Evolutionary conservation across 2,329 filamentous ascomycete genomes (phyloP).

Genomic region (Neopestalotiopsis rosae): DNA sequence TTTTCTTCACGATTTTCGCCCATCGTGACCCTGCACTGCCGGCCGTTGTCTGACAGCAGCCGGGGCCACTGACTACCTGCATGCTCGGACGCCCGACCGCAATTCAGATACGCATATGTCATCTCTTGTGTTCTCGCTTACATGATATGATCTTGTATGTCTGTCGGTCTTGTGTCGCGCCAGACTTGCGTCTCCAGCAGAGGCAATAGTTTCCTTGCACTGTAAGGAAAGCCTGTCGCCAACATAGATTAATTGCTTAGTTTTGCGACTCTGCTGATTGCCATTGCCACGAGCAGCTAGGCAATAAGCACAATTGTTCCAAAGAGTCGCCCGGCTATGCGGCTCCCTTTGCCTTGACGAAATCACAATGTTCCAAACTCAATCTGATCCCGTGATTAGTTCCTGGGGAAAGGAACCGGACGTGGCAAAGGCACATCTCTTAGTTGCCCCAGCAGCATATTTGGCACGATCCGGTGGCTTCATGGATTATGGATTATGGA

Average conservation of each 20-base stretch:
- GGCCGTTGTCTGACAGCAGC: slow-evolving; percentile 2
- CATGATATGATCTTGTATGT: background rate
- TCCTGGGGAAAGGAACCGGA: background rate
- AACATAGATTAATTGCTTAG: too few relatives aligned
- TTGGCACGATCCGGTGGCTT: background rate
- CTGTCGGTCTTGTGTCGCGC: background rate
- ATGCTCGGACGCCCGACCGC: slow-evolving; percentile 6
- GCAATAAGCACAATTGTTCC: background rate
- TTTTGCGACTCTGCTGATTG: too few relatives aligned
- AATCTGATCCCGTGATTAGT: background rate
- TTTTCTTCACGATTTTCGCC: slow-evolving; percentile 1
- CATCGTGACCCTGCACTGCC: slow-evolving; percentile 8
- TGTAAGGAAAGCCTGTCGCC: background rate
- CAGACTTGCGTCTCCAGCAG: too few relatives aligned
- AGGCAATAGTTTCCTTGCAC: background rate
- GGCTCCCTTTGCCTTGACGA: background rate
- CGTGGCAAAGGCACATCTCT: background rate
- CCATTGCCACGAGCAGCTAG: too few relatives aligned
- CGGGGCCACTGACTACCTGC: background rate
- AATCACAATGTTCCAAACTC: background rate
- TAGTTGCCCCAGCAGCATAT: background rate
- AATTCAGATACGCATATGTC: background rate
- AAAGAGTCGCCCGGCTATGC: background rate
- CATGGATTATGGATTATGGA: background rate
- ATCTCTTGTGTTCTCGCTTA: background rate